Evolutionary conservation across 441 rosid species (phyloP), one percentile per base, ranked within the genome.

Genomic region (Pelargonium fulgidum): DNA sequence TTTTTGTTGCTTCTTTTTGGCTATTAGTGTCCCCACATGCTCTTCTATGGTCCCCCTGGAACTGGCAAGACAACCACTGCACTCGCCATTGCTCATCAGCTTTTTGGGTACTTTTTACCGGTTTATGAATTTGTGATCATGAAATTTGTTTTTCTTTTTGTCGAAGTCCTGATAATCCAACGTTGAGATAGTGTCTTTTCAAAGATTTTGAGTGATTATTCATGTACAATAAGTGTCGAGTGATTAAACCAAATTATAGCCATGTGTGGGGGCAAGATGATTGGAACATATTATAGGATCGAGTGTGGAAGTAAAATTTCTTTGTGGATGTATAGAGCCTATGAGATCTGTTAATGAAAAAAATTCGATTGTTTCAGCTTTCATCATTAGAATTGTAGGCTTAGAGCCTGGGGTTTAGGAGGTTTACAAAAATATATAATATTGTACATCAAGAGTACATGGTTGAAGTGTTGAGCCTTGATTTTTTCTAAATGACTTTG

Each of bases 61-160:
- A 93, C 96, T 0, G 96, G 97, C 0, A 93, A 93, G 81, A 93
- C 99, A 73, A 93, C 99, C 72, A 87, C 93, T 1, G 96, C 96
- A 6, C 90, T 93, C 47, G 97, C 99, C 72, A 88, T 93, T 29
- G 96, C 96, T 4, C 96, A 82, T 71, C 97, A 93, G 87, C 89
- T 91, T 19, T 89, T 75, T 47, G 97, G 98, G 97, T 88, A 87
- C 36, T 71, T 2, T 0, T 13, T 13, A 65, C 62, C 2, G 3
- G 33, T 50, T 67, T 42, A 52, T 45, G 6, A 22, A 24, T 26
- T 65, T 52, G n/a, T 36, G 52, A 24, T 64, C 36, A 4, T 62
- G 41, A 62, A 62, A 17, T 70, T 62, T 16, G 13, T 29, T 63
- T 48, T 4, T 66, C 6, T 5, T 70, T 22, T 22, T 24, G 24